Base-by-base conservation (phyloP, 768 basidiomycete species). In the Galerina sulciceps region DNA sequence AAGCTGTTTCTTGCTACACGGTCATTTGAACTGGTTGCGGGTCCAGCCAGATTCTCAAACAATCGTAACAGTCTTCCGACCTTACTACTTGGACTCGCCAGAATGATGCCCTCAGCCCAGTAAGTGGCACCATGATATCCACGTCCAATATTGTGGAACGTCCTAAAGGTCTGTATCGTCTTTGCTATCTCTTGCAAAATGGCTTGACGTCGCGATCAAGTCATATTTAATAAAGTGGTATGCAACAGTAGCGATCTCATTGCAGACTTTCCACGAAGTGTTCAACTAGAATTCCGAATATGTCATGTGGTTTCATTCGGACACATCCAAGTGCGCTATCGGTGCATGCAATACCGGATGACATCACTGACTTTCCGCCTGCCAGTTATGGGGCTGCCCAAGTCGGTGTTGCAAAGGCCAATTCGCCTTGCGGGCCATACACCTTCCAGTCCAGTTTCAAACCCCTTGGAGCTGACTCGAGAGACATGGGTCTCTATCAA, bases 261-360 rank as follows among this genome's bases (percentile, higher is more conserved):
- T 3, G 40, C 18, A 20, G 37, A 50, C 23, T 23, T 41, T 11
- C 20, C 35, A 40, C 10, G 3, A 42, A 23, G 17, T 11, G 15
- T 14, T 18, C 20, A 10, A n/a, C 15, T 53, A 87, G 85, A 86
- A 81, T 63, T 74, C 75, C 6, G 83, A 86, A 75, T 86, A 86
- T 66, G 86, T 87, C 18, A 85, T 88, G 85, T 88, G 86, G 86
- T 88, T 88, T 75, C 86, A 88, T 68, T 85, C 84, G 9, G 86
- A 88, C 63, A 77, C 75, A 20, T 83, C 82, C 60, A 81, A 85
- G 85, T 85, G 60, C 42, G 75, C 4, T 31, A 31, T 31, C 69
- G 26, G n/a, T 9, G 15, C 26, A 36, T 45, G 8, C 40, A 13
- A 36, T 26, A n/a, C 26, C 45, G 6, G 11, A 20, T 47, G 35